phyloP scores from a whole-genome alignment of 345 rosid genomes.

The Triadica sebifera region DNA sequence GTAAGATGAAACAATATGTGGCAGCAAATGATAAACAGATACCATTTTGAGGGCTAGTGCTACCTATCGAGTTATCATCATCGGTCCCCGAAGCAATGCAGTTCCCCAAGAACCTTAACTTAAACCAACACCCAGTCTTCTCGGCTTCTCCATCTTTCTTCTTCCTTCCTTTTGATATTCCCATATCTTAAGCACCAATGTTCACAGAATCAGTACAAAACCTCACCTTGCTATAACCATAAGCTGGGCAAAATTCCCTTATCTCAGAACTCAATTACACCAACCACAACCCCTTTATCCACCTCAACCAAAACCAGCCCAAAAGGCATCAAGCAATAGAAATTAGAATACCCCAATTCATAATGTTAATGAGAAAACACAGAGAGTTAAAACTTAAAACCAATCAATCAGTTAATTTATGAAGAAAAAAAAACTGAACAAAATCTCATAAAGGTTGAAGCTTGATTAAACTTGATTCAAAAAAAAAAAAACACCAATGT shows the following conservation, averaged over 20 bases:
- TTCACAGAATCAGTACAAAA: constrained; percentile 19
- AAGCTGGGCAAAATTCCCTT: neutral
- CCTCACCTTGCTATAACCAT: constrained; percentile 23
- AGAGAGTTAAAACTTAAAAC: neutral
- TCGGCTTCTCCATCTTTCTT: constrained; percentile 28
- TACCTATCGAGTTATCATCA: constrained; percentile 33
- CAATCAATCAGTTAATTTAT: neutral
- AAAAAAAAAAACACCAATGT: constrained; percentile 5
- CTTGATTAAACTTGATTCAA: neutral
- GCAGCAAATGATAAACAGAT: constrained; percentile 1
- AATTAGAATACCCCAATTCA: neutral
- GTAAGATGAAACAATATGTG: neutral
- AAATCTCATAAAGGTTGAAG: neutral
- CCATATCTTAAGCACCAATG: constrained; percentile 15
- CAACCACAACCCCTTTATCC: neutral
- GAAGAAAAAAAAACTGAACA: neutral
- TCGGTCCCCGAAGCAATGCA: constrained; percentile 37
- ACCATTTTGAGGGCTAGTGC: constrained; percentile 37
- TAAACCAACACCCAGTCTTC: constrained; percentile 38
- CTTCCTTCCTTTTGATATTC: constrained; percentile 32
- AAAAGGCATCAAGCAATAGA: neutral
- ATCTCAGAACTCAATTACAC: too few species aligned
- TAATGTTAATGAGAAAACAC: neutral
- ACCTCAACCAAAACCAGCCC: neutral
- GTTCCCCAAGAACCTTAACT: constrained; percentile 38